phyloP scores from a whole-genome alignment of 805 yeast species.

The Zygoascus ofunaensis region DNA sequence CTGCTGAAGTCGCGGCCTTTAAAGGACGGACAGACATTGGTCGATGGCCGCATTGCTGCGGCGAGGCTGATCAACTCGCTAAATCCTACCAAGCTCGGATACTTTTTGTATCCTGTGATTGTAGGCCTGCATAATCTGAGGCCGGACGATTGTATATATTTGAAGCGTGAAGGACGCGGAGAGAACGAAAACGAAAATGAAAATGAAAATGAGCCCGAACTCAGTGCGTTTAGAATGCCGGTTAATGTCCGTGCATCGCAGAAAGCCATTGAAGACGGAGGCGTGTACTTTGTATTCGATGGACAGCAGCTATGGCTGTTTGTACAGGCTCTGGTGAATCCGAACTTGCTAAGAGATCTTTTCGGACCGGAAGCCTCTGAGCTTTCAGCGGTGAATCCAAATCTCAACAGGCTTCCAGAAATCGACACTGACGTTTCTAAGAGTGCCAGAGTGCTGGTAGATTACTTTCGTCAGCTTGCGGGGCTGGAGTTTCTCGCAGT shows the following conservation, averaged over 20 bases:
- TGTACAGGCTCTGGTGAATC: constrained; percentile 61
- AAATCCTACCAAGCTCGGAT: constrained; percentile 48
- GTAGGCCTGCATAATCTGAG: constrained; percentile 59
- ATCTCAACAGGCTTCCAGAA: constrained; percentile 54
- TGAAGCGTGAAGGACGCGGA: constrained; percentile 30
- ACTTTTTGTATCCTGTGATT: constrained; percentile 71
- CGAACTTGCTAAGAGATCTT: constrained; percentile 59
- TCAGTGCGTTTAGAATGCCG: constrained; percentile 38
- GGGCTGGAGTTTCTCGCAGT: constrained; percentile 39
- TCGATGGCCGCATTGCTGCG: constrained; percentile 58
- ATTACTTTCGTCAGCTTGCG: constrained; percentile 39
- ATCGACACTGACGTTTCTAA: constrained; percentile 58
- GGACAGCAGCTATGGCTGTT: constrained; percentile 53
- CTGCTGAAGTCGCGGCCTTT: constrained; percentile 63
- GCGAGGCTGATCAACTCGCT: constrained; percentile 42
- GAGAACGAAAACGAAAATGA: constrained; percentile 18
- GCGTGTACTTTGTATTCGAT: constrained; percentile 70
- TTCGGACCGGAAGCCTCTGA: constrained; percentile 47
- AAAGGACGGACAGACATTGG: constrained; percentile 39
- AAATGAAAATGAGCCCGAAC: neutral
- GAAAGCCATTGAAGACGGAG: constrained; percentile 45
- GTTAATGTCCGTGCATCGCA: constrained; percentile 38
- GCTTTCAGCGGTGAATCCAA: constrained; percentile 40
- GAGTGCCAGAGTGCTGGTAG: constrained; percentile 57
- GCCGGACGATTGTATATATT: constrained; percentile 46